A percentile compares a stretch with the other conserved stretches of the same genome.
These are phyloP conservation scores for Pueraria montana DNA, from an alignment of 306 rosid species.

Conservation along the genomic window DNA sequence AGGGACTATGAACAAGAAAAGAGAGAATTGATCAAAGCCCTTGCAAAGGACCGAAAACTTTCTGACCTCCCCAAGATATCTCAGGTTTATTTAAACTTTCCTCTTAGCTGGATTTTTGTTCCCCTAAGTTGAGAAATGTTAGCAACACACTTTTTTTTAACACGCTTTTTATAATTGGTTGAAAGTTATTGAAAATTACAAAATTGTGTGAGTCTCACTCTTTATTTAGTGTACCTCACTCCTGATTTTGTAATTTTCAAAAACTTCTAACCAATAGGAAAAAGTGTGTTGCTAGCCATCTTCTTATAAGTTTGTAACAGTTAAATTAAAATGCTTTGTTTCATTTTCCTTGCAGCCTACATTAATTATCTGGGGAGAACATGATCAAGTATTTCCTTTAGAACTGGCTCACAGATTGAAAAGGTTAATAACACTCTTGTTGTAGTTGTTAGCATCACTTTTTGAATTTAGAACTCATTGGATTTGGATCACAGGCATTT, in stretches of 20 bases:
- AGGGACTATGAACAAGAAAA: slow-evolving; percentile 70
- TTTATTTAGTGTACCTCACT: too few species aligned
- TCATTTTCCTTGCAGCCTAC: slow-evolving; percentile 66
- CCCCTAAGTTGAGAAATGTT: neutral
- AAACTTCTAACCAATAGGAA: too few species aligned
- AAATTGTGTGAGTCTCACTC: too few species aligned
- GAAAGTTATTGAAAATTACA: too few species aligned
- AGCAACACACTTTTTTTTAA: too few species aligned
- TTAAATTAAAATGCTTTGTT: neutral
- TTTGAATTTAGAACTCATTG: slow-evolving; percentile 17
- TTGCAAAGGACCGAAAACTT: slow-evolving; percentile 67
- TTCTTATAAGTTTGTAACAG: neutral
- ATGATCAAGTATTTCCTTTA: slow-evolving; percentile 74
- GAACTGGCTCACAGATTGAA: slow-evolving; percentile 78
- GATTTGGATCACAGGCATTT: slow-evolving; percentile 63
- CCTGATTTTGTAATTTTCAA: too few species aligned
- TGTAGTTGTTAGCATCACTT: slow-evolving; percentile 10
- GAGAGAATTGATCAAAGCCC: slow-evolving; percentile 73
- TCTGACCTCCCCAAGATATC: slow-evolving; percentile 72
- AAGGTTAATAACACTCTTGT: slow-evolving; percentile 56
- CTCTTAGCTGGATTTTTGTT: neutral
- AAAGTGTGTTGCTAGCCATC: too few species aligned
- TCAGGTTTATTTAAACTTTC: slow-evolving; percentile 61
- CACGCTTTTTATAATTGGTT: too few species aligned
- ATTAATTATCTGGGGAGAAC: slow-evolving; percentile 87